Base-by-base conservation (phyloP, 805 yeast genomes). In the Candida andamanensis region DNA sequence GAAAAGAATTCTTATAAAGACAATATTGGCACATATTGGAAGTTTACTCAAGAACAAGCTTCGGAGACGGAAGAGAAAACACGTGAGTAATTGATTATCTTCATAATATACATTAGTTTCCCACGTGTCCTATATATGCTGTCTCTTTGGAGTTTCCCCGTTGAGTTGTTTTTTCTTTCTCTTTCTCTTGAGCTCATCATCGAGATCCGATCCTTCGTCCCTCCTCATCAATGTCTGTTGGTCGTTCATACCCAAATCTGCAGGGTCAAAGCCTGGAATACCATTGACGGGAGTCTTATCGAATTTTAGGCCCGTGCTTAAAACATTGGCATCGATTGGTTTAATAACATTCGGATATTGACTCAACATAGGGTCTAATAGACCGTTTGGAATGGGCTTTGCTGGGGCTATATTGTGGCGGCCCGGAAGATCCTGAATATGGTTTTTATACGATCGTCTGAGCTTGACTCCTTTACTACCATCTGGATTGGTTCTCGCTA, bases 401-500 rank as follows among this genome's bases (percentile, higher is more conserved):
- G 44, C 33, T 0, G 54, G 68, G n/a, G 85, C 83, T 24, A 82
- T 76, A 22, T 66, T 67, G 44, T 78, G 85, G 49, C 79, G 80
- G 2, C 89, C 97, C 0, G 95, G 84, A 17, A 92, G 63, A 45
- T 89, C 97, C 23, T 73, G 68, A 10, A 92, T 82, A 53, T 90
- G 97, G 42, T 89, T 87, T 56, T 92, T 92, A 60, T 92, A 92
- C 0, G 97, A 86, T 58, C 92, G 92, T 47, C 98, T 72, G 34
- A 92, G 71, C 59, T 92, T 92, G 23, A 87, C 87, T 33, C 95
- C 96, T 45, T 85, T 87, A 1, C 92, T 73, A 0, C 96, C 95
- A 47, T 82, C 94, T 2, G 86, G 80, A 47, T 85, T 87, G 8
- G 80, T 72, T 49, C 98, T 72, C 1, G 96, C 95, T 26, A 92